Evolutionary conservation across 345 rosid genomes (phyloP), one percentile per base, ranked within the genome.

Genomic region (Draba incana): DNA sequence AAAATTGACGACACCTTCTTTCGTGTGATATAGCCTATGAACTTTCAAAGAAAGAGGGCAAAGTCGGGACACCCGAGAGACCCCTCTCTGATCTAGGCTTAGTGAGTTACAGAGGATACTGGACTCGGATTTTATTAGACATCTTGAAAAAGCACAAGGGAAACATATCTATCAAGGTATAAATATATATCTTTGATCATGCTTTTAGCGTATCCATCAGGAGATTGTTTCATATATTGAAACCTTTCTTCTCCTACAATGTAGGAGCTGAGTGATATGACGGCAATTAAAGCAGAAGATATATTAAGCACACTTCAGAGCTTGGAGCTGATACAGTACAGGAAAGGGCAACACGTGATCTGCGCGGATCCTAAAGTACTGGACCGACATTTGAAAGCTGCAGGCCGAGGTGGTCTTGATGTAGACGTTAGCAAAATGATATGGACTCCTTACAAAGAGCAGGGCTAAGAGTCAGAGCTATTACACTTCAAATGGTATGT

Each of bases 221-320:
- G 27, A 38, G 25, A 60, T 53, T 27, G 0, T 38, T 74, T 67
- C 57, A 50, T 63, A 28, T 61, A 46, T 53, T n/a, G 28, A 2
- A 35, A 55, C 3, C 7, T 7, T 12, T 68, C 28, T 9, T 5
- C 7, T n/a, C n/a, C n/a, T n/a, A n/a, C 16, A 59, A 11, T 44
- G 63, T 84, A 92, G 98, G 99, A 95, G 81, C 93, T 95, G 38
- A 92, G 99, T 14, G 99, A 95, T 85, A 95, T 92, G 99, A 92
- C 99, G 1, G 99, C 98, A 15, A 94, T 94, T 42, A 89, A 88
- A 75, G 98, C 97, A 3, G 99, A 95, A 70, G 99, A 95, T 79
- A 92, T 95, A 16, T 71, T 95, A 75, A 82, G 79, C 64, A 95
- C 99, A 33, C 92, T 95, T 54, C 99, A 95, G 83, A 89, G 92